phyloP scores from a whole-genome alignment of 441 rosid species.

The Jatropha multifida region DNA sequence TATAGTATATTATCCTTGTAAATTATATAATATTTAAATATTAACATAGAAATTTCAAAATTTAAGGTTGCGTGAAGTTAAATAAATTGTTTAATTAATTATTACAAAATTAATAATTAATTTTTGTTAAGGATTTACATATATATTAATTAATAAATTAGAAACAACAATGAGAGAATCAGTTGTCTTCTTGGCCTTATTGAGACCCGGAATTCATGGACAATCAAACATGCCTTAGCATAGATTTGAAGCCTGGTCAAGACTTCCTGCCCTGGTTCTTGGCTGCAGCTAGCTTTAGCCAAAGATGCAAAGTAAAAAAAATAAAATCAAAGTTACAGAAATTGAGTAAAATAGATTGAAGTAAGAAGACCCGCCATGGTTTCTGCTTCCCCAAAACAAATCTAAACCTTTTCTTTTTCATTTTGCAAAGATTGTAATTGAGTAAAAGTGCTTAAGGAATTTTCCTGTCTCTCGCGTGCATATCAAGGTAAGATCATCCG shows the following conservation, averaged over 20 bases:
- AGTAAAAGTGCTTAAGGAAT: slow-evolving; percentile 26
- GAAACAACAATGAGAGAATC: slow-evolving; percentile 5
- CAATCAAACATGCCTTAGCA: slow-evolving; percentile 20
- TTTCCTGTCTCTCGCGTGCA: slow-evolving; percentile 25
- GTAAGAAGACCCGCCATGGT: slow-evolving; percentile 16
- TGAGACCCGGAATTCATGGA: slow-evolving; percentile 22
- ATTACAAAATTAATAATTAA: too few relatives aligned
- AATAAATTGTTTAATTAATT: too few relatives aligned
- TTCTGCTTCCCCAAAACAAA: slow-evolving; percentile 22
- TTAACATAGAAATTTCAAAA: too few relatives aligned
- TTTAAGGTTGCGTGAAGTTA: too few relatives aligned
- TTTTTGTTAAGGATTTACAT: too few relatives aligned
- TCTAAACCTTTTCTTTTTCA: slow-evolving; percentile 31
- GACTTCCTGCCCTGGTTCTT: not conserved
- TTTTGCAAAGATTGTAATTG: slow-evolving; percentile 26
- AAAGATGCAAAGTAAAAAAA: not conserved
- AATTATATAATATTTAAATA: too few relatives aligned
- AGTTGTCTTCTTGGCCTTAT: not conserved
- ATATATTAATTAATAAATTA: not conserved
- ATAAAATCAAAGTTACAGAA: not conserved
- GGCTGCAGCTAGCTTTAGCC: slow-evolving; percentile 20
- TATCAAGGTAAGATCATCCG: slow-evolving; percentile 22
- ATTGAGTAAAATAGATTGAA: not conserved
- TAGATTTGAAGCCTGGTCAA: slow-evolving; percentile 20
- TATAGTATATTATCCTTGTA: too few relatives aligned